Evolutionary conservation across 805 yeast genomes (phyloP).

Genomic region (Ogataea siamensis): DNA sequence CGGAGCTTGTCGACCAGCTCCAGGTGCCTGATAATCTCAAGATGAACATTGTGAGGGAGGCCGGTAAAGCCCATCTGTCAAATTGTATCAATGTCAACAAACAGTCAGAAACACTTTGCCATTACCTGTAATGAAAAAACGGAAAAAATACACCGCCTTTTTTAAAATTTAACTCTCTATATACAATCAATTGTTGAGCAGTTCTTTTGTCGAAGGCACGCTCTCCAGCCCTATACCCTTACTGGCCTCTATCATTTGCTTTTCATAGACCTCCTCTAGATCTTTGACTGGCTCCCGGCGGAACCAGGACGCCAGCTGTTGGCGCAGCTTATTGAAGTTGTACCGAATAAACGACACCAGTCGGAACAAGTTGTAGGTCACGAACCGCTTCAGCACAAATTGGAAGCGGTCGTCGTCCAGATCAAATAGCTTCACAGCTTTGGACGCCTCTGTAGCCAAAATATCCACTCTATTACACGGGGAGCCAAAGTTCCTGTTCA

Average conservation of each 20-base stretch:
- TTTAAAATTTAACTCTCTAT: slow-evolving; percentile 5
- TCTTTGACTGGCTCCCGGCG: slow-evolving; percentile 35
- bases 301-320: slow-evolving; percentile 6
- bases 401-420: slow-evolving; percentile 13
- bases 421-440: slow-evolving; percentile 20
- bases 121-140: slow-evolving; percentile 3
- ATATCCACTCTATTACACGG: slow-evolving; percentile 73
- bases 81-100: slow-evolving; percentile 4
- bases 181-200: slow-evolving; percentile 15
- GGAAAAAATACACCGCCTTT: slow-evolving; percentile 5
- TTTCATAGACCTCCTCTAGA: slow-evolving; percentile 45
- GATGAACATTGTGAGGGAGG: slow-evolving; percentile 28
- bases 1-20: slow-evolving; percentile 18
- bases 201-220: slow-evolving; percentile 29
- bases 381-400: slow-evolving; percentile 17
- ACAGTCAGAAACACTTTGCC: slow-evolving; percentile 4
- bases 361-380: slow-evolving; percentile 18
- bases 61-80: slow-evolving; percentile 20
- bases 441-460: slow-evolving; percentile 55
- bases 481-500: slow-evolving; percentile 63
- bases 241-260: slow-evolving; percentile 42
- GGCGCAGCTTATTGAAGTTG: slow-evolving; percentile 19
- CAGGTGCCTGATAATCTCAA: slow-evolving; percentile 19
- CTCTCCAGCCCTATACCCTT: slow-evolving; percentile 42
- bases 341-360: slow-evolving; percentile 29